Percentiles rank a stretch among this genome's conserved stretches.
These are phyloP conservation scores for Euclidium syriacum DNA, from an alignment of 345 rosid species.

Conservation along the genomic window DNA sequence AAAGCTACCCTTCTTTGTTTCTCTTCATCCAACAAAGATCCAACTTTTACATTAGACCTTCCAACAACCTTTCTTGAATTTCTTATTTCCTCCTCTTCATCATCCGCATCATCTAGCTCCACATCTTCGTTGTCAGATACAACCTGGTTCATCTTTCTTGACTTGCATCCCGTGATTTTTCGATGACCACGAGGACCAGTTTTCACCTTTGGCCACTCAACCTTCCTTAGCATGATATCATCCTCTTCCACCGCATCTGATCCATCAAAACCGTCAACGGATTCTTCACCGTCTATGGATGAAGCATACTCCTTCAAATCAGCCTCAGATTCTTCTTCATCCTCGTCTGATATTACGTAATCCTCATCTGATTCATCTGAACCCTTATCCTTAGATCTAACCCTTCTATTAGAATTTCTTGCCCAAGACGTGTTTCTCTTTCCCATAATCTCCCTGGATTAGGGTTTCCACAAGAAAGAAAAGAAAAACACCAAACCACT, in stretches of 20 bases:
- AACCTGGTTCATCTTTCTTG: conserved; percentile 11
- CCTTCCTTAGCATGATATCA: conserved; percentile 31
- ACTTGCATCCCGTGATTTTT: conserved; percentile 23
- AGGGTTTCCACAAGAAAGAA: conserved; percentile 2
- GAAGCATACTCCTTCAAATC: conserved; percentile 50
- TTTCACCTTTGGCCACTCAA: conserved; percentile 37
- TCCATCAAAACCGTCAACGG: conserved; percentile 44
- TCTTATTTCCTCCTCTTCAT: conserved; percentile 30
- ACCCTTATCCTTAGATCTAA: conserved; percentile 46
- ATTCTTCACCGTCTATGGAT: conserved; percentile 46
- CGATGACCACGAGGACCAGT: conserved; percentile 32
- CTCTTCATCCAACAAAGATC: conserved; percentile 13
- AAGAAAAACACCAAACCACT: conserved; percentile 21
- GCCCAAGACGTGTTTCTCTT: conserved; percentile 59
- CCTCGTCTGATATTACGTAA: conserved; percentile 79
- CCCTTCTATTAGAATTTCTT: conserved; percentile 43
- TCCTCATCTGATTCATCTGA: conserved; percentile 99
- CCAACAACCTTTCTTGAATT: conserved; percentile 27
- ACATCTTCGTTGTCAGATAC: conserved; percentile 25
- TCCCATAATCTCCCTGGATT: conserved; percentile 56
- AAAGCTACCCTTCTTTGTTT: background rate
- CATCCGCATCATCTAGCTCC: conserved; percentile 32
- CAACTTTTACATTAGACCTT: conserved; percentile 16
- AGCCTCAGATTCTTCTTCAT: conserved; percentile 55
- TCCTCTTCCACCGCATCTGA: conserved; percentile 32